Conservation (phyloP, 352 stramenopile genomes). For the Thraustotheca clavata region DNA sequence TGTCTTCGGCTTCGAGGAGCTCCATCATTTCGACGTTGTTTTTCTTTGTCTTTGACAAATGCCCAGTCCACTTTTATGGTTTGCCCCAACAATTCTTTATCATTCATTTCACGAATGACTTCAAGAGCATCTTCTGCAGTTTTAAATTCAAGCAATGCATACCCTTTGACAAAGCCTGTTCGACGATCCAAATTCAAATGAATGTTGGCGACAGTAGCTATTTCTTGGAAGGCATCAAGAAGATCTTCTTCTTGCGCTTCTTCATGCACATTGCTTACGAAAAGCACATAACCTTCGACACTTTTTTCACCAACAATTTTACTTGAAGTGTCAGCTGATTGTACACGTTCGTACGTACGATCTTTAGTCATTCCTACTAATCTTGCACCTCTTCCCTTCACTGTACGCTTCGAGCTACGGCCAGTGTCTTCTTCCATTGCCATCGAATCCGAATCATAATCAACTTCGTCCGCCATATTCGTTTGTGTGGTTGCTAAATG, state of each 20-base stretch:
- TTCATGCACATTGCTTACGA: conserved; percentile 93
- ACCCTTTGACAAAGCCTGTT: conserved; percentile 95
- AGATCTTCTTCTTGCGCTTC: conserved; percentile 96
- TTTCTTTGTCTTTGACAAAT: conserved; percentile 48
- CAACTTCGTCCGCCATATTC: conserved; percentile 71
- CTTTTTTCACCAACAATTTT: conserved; percentile 47
- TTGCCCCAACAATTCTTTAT: conserved; percentile 83
- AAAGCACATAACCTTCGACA: conserved; percentile 96
- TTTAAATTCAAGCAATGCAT: conserved; percentile 92
- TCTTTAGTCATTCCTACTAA: conserved; percentile 64
- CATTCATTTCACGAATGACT: conserved; percentile 90
- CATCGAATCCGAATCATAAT: conserved; percentile 86
- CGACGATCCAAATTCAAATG: conserved; percentile 93
- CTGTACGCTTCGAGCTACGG: conserved; percentile 25
- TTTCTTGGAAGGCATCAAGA: conserved; percentile 91
- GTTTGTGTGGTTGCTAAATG: conserved; percentile 2
- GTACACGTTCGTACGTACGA: conserved; percentile 76
- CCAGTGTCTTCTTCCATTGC: conserved; percentile 60
- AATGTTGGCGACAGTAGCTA: conserved; percentile 93
- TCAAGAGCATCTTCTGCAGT: conserved; percentile 85
- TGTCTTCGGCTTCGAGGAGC: conserved; percentile 13
- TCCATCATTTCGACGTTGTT: not conserved
- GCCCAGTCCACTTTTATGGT: conserved; percentile 91
- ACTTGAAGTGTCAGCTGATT: conserved; percentile 13
- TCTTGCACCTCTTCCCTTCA: conserved; percentile 64